Conservation (phyloP, 2,329 filamentous ascomycete genomes). For the Calonectria fujianensis region DNA sequence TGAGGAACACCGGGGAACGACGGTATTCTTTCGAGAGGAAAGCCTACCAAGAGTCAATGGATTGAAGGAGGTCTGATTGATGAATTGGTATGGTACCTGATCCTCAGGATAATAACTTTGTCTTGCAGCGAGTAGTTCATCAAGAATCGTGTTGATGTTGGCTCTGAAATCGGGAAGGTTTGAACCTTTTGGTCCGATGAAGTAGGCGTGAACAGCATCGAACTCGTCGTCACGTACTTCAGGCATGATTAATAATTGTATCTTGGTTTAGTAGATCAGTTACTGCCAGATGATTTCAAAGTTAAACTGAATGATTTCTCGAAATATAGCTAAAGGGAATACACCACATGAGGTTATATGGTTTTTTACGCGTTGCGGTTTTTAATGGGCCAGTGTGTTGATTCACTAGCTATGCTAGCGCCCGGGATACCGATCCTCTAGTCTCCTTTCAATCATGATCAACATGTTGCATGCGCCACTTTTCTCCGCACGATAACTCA, state of each 20-base stretch:
- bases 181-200: conserved; percentile 65
- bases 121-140: conserved; percentile 59
- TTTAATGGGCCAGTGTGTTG: not conserved
- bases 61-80: not conserved
- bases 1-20: conserved; percentile 58
- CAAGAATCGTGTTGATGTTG: conserved; percentile 63
- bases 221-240: conserved; percentile 44
- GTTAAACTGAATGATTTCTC: not conserved
- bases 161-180: conserved; percentile 64
- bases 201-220: conserved; percentile 59
- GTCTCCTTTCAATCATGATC: not conserved
- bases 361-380: not conserved
- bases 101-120: conserved; percentile 61
- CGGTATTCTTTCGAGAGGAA: conserved; percentile 63
- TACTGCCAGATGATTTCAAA: not conserved
- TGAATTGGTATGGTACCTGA: conserved; percentile 51
- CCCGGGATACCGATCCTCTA: not conserved
- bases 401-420: not conserved
- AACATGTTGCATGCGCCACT: not conserved
- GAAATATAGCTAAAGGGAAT: too few relatives aligned
- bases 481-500: not conserved
- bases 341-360: not conserved
- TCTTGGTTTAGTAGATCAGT: not conserved
- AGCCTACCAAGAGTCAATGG: conserved; percentile 35
- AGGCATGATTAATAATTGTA: not conserved